A percentile compares a stretch with the other conserved stretches of the same genome.
phyloP scores from a whole-genome alignment of 768 basidiomycete species.

The Leccinum obscurum region DNA sequence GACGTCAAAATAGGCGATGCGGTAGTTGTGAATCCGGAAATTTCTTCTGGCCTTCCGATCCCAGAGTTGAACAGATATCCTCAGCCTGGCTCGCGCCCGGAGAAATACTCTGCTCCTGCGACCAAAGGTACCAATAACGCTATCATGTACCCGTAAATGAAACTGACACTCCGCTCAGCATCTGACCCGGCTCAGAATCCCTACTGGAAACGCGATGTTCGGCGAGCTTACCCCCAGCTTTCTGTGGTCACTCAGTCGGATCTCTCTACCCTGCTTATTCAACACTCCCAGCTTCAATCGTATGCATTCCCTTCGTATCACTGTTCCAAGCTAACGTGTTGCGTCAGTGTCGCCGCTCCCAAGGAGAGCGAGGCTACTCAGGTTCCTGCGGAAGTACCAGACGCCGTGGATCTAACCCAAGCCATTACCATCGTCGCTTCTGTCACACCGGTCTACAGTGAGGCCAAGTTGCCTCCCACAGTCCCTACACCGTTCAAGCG shows the following conservation, averaged over 20 bases:
- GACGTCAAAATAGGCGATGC: constrained; percentile 62
- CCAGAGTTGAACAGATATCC: constrained; percentile 74
- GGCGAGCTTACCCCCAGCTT: constrained; percentile 88
- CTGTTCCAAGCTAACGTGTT: constrained; percentile 11
- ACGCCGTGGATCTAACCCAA: constrained; percentile 61
- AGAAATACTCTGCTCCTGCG: constrained; percentile 84
- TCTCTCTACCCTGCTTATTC: constrained; percentile 76
- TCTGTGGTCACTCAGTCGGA: constrained; percentile 86
- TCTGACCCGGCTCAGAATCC: constrained; percentile 88
- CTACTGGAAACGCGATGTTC: constrained; percentile 96
- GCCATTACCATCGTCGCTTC: constrained; percentile 70
- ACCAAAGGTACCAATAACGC: constrained; percentile 63
- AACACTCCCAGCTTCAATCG: constrained; percentile 68
- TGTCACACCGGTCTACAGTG: constrained; percentile 56
- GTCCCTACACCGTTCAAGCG: constrained; percentile 67
- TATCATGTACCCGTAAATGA: neutral
- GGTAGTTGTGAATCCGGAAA: constrained; percentile 83
- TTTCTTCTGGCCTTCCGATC: constrained; percentile 87
- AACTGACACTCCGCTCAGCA: constrained; percentile 43
- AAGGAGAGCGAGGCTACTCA: constrained; percentile 39
- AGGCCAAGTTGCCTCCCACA: constrained; percentile 68
- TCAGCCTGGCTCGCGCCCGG: constrained; percentile 84
- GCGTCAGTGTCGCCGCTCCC: constrained; percentile 54
- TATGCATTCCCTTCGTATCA: constrained; percentile 40
- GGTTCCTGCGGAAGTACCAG: constrained; percentile 46